Evolutionary conservation across 306 rosid genomes (phyloP).

Genomic region (Rosa chinensis): DNA sequence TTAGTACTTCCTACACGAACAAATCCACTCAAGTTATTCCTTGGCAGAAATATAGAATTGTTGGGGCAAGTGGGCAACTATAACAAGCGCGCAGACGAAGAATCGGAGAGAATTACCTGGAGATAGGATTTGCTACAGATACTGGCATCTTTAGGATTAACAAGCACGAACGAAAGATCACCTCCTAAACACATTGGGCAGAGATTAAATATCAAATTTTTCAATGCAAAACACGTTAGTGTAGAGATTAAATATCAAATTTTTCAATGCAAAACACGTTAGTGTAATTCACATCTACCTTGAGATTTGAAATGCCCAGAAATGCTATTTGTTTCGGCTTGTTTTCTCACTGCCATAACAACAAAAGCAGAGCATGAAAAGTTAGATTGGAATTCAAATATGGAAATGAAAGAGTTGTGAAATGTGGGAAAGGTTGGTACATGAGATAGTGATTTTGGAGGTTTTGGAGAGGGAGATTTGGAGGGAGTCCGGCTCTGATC

Average conservation of each 20-base stretch:
- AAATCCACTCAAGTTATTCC: neutral
- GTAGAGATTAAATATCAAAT: constrained; percentile 2
- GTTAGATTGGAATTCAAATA: too few relatives aligned
- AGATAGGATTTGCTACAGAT: constrained; percentile 46
- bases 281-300: constrained; percentile 29
- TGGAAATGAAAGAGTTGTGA: too few relatives aligned
- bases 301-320: neutral
- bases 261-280: neutral
- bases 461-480: constrained; percentile 47
- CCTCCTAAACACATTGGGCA: constrained; percentile 19
- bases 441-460: constrained; percentile 51
- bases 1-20: constrained; percentile 58
- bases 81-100: too few relatives aligned
- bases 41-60: neutral
- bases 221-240: too few relatives aligned
- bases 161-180: constrained; percentile 41
- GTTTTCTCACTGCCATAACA: too few relatives aligned
- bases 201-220: neutral
- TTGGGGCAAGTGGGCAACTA: neutral
- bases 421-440: constrained; percentile 13
- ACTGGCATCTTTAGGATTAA: constrained; percentile 69
- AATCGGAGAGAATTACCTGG: constrained; percentile 45
- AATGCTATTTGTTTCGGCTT: too few relatives aligned
- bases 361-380: too few relatives aligned
- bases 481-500: constrained; percentile 42